phyloP scores from a whole-genome alignment of 768 basidiomycete species.

The Omphalotus guepiniiformis region DNA sequence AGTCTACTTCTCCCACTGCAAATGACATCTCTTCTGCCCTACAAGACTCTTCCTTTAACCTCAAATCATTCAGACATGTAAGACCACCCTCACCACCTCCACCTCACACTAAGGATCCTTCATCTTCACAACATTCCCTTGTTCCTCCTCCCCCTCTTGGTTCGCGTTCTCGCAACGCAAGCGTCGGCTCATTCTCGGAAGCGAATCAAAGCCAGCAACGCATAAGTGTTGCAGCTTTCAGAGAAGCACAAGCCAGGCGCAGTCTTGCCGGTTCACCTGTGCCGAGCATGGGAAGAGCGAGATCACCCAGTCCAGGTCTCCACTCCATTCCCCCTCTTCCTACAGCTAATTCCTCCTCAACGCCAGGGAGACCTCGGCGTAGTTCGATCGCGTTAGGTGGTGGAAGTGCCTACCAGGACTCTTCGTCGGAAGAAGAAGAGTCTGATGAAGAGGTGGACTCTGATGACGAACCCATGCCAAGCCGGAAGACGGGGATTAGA shows the following conservation, averaged over 20 bases:
- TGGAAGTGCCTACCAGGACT: too few species aligned
- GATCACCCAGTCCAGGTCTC: constrained; percentile 30
- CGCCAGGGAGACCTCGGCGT: constrained; percentile 1
- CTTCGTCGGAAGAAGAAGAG: constrained; percentile 27
- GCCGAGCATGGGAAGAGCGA: constrained; percentile 40
- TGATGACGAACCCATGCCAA: constrained; percentile 7
- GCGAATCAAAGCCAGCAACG: constrained; percentile 65
- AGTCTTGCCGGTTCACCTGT: constrained; percentile 58
- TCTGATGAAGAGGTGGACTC: constrained; percentile 30
- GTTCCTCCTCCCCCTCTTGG: constrained; percentile 31
- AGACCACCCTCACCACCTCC: constrained; percentile 33
- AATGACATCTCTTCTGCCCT: constrained; percentile 27
- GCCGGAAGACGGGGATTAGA: constrained; percentile 20
- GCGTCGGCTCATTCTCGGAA: constrained; percentile 26
- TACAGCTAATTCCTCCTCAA: background rate
- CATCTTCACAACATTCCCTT: constrained; percentile 16
- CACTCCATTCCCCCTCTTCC: constrained; percentile 1
- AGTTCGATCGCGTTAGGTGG: background rate
- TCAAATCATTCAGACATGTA: constrained; percentile 72
- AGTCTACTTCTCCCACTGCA: constrained; percentile 12
- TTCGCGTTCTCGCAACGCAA: constrained; percentile 52
- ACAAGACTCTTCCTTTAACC: constrained; percentile 54
- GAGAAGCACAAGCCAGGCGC: constrained; percentile 69
- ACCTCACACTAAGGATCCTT: constrained; percentile 15
- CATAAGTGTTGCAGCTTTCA: constrained; percentile 78